Conservation (phyloP, 148 eudicot species). For the Rhododendron williamsianum region DNA sequence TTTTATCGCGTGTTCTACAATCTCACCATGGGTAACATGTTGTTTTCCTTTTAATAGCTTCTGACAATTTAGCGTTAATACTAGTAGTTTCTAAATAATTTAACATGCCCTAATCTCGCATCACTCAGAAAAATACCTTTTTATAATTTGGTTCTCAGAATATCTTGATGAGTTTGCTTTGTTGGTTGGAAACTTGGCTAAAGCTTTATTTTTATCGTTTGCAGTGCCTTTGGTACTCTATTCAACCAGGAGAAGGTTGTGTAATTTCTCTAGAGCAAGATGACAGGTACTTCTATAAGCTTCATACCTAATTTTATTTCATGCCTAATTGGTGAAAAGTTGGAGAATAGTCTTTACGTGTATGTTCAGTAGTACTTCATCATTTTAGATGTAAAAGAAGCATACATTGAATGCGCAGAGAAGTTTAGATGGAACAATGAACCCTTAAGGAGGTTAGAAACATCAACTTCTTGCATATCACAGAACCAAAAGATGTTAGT, state of each 20-base stretch:
- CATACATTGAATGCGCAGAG: background rate
- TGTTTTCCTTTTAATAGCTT: background rate
- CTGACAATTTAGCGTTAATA: background rate
- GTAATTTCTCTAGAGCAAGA: conserved; percentile 13
- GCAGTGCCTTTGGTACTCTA: conserved; percentile 48
- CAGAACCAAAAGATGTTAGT: background rate
- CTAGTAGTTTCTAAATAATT: background rate
- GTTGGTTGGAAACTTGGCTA: background rate
- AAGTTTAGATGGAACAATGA: background rate
- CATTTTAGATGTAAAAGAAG: background rate
- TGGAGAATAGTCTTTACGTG: background rate
- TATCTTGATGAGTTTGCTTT: background rate
- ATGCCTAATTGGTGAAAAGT: background rate
- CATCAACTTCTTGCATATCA: background rate
- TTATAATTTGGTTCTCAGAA: background rate
- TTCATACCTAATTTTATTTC: background rate
- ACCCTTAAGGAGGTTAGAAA: background rate
- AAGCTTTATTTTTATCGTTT: conserved; percentile 7
- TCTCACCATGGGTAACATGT: background rate
- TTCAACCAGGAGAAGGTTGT: conserved; percentile 24
- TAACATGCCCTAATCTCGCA: too few species aligned
- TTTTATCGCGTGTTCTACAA: background rate
- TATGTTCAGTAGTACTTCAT: background rate
- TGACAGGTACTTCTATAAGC: conserved; percentile 21
- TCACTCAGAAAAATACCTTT: background rate